A percentile compares a stretch with the other conserved stretches of the same genome.
These are phyloP conservation scores for Podila verticillata DNA, from an alignment of 192 early-diverging fungal genomes.

Conservation along the genomic window DNA sequence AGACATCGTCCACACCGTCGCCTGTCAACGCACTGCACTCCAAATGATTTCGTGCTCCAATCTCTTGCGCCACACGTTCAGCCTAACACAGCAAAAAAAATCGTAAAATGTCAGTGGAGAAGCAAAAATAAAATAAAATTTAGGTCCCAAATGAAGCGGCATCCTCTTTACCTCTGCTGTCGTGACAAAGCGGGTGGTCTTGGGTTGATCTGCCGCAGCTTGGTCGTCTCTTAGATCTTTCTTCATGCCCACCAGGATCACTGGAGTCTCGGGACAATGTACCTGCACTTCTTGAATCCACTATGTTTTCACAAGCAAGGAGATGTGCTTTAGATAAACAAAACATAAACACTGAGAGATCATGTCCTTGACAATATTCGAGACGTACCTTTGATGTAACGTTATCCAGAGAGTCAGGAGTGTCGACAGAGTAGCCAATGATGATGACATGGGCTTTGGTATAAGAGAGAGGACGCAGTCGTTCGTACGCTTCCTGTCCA, in stretches of 20 bases:
- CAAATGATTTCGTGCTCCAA: slow-evolving; percentile 82
- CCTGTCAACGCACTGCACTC: slow-evolving; percentile 85
- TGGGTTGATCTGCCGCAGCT: slow-evolving; percentile 70
- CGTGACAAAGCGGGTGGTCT: slow-evolving; percentile 76
- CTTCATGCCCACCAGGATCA: slow-evolving; percentile 90
- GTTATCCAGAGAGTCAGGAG: slow-evolving; percentile 85
- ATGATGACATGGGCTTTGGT: slow-evolving; percentile 94
- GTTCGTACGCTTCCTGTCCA: slow-evolving; percentile 76
- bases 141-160: neutral
- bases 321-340: neutral
- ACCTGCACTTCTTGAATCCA: slow-evolving; percentile 91
- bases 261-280: slow-evolving; percentile 85
- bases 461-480: slow-evolving; percentile 92
- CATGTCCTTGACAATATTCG: neutral
- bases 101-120: slow-evolving; percentile 1
- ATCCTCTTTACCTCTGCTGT: slow-evolving; percentile 65
- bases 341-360: neutral
- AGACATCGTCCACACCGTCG: slow-evolving; percentile 72
- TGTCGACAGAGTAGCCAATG: slow-evolving; percentile 91
- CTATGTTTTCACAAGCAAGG: slow-evolving; percentile 39
- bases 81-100: slow-evolving; percentile 59
- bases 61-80: slow-evolving; percentile 67
- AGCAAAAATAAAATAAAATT: slow-evolving; percentile 5
- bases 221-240: slow-evolving; percentile 87
- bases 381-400: slow-evolving; percentile 69